These are phyloP conservation scores for Fereydounia khargensis DNA, from an alignment of 1,284 basidiomycete species.

Conservation along the genomic window DNA sequence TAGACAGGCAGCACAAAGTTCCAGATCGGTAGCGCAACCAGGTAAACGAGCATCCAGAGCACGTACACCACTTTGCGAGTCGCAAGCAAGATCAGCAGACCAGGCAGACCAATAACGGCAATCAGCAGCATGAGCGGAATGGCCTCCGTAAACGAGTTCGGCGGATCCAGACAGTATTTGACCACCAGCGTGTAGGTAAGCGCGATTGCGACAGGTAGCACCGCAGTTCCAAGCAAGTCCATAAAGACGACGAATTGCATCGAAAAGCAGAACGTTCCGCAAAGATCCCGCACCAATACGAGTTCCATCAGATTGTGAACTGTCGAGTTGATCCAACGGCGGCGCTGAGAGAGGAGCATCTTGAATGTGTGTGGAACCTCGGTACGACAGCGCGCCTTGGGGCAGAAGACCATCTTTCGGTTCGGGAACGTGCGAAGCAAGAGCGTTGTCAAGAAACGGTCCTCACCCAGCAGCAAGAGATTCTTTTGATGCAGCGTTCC, in stretches of 20 bases:
- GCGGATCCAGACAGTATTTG: slow-evolving; percentile 74
- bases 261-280: slow-evolving; percentile 64
- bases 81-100: slow-evolving; percentile 85
- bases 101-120: slow-evolving; percentile 89
- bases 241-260: slow-evolving; percentile 88
- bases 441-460: slow-evolving; percentile 78
- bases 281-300: slow-evolving; percentile 90
- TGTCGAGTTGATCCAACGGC: slow-evolving; percentile 99
- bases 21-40: slow-evolving; percentile 64
- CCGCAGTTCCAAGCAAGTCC: slow-evolving; percentile 93
- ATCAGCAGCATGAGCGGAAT: slow-evolving; percentile 88
- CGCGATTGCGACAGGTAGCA: slow-evolving; percentile 88
- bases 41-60: slow-evolving; percentile 95
- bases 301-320: slow-evolving; percentile 99
- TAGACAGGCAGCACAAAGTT: slow-evolving; percentile 74
- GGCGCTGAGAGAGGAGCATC: slow-evolving; percentile 89
- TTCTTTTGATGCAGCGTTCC: slow-evolving; percentile 98
- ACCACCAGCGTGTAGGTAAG: slow-evolving; percentile 87
- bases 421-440: slow-evolving; percentile 82
- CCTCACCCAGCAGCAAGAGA: slow-evolving; percentile 90
- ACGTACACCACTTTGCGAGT: slow-evolving; percentile 93
- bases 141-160: slow-evolving; percentile 80
- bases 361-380: slow-evolving; percentile 93
- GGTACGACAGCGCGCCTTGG: slow-evolving; percentile 90
- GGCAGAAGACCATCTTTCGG: slow-evolving; percentile 98